phyloP scores from a whole-genome alignment of 2,329 filamentous ascomycete species.

The Pseudocercospora crystallina region DNA sequence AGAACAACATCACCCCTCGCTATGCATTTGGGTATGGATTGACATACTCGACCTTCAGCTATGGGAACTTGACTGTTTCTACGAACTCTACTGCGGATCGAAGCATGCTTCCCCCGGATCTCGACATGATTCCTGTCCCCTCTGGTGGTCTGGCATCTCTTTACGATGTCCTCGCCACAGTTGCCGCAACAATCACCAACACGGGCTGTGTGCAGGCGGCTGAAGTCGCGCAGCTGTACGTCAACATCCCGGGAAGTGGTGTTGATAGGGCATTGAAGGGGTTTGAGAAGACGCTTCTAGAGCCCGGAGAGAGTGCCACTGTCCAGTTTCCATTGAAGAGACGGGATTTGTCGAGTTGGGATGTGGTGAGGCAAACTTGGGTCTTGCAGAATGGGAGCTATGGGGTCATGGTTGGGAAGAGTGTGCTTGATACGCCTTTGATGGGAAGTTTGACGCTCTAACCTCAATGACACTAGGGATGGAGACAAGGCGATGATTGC shows the following conservation, averaged over 20 bases:
- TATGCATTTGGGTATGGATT: conserved; percentile 48
- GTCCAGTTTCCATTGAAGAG: conserved; percentile 21
- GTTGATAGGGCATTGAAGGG: conserved; percentile 30
- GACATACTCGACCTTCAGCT: conserved; percentile 47
- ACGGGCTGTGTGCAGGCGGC: conserved; percentile 54
- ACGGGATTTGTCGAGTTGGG: conserved; percentile 25
- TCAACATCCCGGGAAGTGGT: conserved; percentile 33
- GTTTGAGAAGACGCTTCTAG: conserved; percentile 41
- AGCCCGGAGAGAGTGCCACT: conserved; percentile 21
- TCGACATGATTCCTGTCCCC: conserved; percentile 3
- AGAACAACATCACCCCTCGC: conserved; percentile 40
- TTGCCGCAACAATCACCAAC: conserved; percentile 63
- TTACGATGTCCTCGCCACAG: conserved; percentile 61
- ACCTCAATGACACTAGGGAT: too few relatives aligned
- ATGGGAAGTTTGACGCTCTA: not conserved
- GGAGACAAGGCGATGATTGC: too few relatives aligned
- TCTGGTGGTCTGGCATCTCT: conserved; percentile 43
- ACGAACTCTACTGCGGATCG: not conserved
- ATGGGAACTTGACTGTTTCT: conserved; percentile 28
- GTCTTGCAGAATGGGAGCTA: conserved; percentile 28
- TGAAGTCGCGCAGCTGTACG: conserved; percentile 58
- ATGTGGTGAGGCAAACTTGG: conserved; percentile 20
- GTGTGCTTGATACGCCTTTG: conserved; percentile 20
- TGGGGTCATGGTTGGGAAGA: conserved; percentile 23
- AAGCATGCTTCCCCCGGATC: conserved; percentile 19